A percentile compares a stretch with the other conserved stretches of the same genome.
Evolutionary conservation across 2,329 filamentous ascomycete species (phyloP).

Genomic region (Chalaropsis ovoidea): DNA sequence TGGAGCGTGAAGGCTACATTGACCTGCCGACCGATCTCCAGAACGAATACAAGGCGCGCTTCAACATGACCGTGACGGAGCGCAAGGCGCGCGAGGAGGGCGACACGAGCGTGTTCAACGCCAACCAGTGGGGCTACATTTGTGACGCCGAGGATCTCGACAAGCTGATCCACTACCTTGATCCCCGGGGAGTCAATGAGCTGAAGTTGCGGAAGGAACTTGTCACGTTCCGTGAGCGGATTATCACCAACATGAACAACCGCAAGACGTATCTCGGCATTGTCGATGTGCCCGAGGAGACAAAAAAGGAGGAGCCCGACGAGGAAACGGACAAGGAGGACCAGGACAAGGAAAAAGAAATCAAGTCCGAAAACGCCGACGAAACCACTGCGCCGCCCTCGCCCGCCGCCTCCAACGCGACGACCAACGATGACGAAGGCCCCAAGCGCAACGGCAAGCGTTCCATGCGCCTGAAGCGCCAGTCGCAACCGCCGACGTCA

Average conservation of each 20-base stretch:
- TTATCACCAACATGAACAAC: slow-evolving; percentile 68
- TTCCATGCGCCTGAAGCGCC: slow-evolving; percentile 2
- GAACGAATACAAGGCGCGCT: slow-evolving; percentile 64
- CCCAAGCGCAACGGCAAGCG: slow-evolving; percentile 11
- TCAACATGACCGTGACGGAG: slow-evolving; percentile 73
- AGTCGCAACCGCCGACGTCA: neutral
- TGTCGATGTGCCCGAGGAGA: slow-evolving; percentile 31
- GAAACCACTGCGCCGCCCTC: slow-evolving; percentile 27
- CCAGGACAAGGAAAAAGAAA: slow-evolving; percentile 35
- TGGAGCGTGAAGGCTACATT: slow-evolving; percentile 78
- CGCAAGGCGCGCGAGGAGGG: slow-evolving; percentile 82
- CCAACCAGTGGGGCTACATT: slow-evolving; percentile 83
- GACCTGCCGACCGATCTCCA: slow-evolving; percentile 62
- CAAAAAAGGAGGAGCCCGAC: slow-evolving; percentile 29
- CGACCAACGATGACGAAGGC: slow-evolving; percentile 3
- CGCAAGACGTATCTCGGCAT: slow-evolving; percentile 61
- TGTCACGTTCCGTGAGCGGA: slow-evolving; percentile 61
- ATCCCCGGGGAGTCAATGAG: slow-evolving; percentile 77
- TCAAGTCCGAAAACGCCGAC: slow-evolving; percentile 40
- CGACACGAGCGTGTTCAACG: slow-evolving; percentile 61
- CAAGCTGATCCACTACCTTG: slow-evolving; percentile 75
- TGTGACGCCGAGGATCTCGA: slow-evolving; percentile 71
- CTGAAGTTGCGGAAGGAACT: slow-evolving; percentile 81
- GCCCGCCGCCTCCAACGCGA: neutral
- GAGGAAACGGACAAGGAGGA: slow-evolving; percentile 27